These are phyloP conservation scores for Hypoxylon rickii DNA, from an alignment of 495 filamentous ascomycete genomes.

Conservation along the genomic window DNA sequence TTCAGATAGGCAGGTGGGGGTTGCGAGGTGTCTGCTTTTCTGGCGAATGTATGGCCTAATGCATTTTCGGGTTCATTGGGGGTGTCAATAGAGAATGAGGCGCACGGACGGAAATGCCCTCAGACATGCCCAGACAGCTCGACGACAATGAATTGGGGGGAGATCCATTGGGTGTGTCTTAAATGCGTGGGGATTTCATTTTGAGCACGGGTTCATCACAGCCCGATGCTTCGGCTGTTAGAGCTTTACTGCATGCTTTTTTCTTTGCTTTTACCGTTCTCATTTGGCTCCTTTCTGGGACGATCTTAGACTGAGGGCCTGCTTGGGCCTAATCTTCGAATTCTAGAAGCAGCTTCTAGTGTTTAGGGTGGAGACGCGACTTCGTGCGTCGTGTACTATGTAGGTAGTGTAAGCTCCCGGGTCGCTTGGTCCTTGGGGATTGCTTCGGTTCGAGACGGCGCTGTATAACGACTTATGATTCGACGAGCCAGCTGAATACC, in stretches of 20 bases:
- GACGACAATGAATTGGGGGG: conserved; percentile 22
- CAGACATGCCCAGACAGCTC: conserved; percentile 22
- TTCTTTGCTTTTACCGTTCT: not conserved
- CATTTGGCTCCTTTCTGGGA: too few relatives aligned
- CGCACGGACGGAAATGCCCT: conserved; percentile 20
- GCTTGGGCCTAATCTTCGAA: not conserved
- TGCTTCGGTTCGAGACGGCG: too few relatives aligned
- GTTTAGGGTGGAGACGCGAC: too few relatives aligned
- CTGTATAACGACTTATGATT: too few relatives aligned
- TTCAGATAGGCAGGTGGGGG: not conserved
- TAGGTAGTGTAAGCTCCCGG: too few relatives aligned
- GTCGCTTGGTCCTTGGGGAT: too few relatives aligned
- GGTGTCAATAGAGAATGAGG: not conserved
- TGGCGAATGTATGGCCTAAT: conserved; percentile 4
- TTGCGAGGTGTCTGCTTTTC: not conserved
- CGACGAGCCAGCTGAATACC: too few relatives aligned
- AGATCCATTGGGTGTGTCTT: conserved; percentile 14
- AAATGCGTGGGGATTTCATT: not conserved
- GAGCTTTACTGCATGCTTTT: not conserved
- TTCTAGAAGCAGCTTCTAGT: too few relatives aligned
- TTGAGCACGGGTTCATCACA: not conserved
- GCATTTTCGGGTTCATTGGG: conserved; percentile 4
- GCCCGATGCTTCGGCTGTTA: not conserved
- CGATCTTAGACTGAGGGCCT: not conserved
- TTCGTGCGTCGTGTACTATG: too few relatives aligned